Evolutionary conservation across 2,329 filamentous ascomycete species (phyloP).

Genomic region (Karstenula rhodostoma): DNA sequence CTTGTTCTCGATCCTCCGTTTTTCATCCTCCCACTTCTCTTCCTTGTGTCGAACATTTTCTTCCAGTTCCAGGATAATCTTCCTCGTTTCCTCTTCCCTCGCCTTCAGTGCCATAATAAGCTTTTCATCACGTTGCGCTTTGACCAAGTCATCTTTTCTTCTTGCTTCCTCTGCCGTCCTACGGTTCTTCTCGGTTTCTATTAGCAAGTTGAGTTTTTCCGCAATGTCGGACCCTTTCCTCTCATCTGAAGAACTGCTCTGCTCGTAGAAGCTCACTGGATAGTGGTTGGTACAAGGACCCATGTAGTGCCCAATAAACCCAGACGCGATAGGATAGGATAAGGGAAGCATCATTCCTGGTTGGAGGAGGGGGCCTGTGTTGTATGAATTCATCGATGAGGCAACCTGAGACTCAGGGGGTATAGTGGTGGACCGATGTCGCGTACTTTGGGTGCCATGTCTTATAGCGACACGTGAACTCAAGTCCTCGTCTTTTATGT

Average conservation of each 20-base stretch:
- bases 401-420: neutral
- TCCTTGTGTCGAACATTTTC: neutral
- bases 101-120: neutral
- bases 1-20: neutral
- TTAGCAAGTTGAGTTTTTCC: neutral
- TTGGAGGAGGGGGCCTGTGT: neutral
- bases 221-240: neutral
- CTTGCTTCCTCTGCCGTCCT: slow-evolving; percentile 4
- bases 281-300: neutral
- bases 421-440: neutral
- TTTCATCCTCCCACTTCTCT: slow-evolving; percentile 9
- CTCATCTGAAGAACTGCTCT: neutral
- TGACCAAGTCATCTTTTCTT: slow-evolving; percentile 1
- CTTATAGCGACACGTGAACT: neutral
- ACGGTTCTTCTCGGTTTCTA: slow-evolving; percentile 1
- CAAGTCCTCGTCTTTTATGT: slow-evolving; percentile 1
- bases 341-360: neutral
- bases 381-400: neutral
- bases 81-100: slow-evolving; percentile 1
- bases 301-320: neutral
- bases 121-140: slow-evolving; percentile 5
- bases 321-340: neutral
- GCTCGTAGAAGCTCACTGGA: neutral
- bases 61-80: neutral
- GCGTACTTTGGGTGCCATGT: neutral